phyloP scores from a whole-genome alignment of 169 alveolate species.

The Plasmodium billcollinsi region DNA sequence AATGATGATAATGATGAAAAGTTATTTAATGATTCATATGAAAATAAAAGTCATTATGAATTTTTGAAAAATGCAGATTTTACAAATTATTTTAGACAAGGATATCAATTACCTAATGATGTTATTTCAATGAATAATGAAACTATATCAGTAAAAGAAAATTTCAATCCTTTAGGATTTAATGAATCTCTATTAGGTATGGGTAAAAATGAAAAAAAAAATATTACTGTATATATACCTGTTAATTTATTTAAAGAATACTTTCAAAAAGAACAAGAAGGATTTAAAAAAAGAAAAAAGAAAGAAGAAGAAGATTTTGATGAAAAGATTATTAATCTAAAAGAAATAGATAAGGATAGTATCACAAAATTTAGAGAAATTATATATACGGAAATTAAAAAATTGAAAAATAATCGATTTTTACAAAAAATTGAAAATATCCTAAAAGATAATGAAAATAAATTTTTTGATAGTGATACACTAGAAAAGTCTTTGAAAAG shows the following conservation, averaged over 20 bases:
- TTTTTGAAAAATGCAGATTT: conserved; percentile 43
- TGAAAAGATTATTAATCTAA: conserved; percentile 10
- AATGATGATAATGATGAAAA: conserved; percentile 18
- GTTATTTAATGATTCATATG: conserved; percentile 37
- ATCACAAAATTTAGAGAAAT: conserved; percentile 60
- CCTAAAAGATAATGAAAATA: conserved; percentile 34
- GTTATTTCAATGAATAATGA: conserved; percentile 41
- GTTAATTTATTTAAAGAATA: conserved; percentile 38
- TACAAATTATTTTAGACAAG: conserved; percentile 43
- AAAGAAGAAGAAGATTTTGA: background rate
- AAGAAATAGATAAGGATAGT: conserved; percentile 50
- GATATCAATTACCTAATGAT: conserved; percentile 51
- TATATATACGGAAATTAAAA: conserved; percentile 71
- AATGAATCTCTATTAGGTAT: conserved; percentile 69
- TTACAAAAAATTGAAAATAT: conserved; percentile 28
- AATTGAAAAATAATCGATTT: conserved; percentile 29
- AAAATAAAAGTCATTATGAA: conserved; percentile 5
- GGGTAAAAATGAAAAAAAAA: conserved; percentile 58
- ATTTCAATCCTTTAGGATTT: conserved; percentile 69
- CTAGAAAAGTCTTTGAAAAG: conserved; percentile 8
- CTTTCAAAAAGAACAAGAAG: conserved; percentile 10
- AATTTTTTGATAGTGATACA: conserved; percentile 34
- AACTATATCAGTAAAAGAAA: conserved; percentile 52
- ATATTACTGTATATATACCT: conserved; percentile 68
- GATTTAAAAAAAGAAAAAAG: conserved; percentile 2